Evolutionary conservation across 2,329 filamentous ascomycete species (phyloP).

Genomic region (Hypoxylon sp.): DNA sequence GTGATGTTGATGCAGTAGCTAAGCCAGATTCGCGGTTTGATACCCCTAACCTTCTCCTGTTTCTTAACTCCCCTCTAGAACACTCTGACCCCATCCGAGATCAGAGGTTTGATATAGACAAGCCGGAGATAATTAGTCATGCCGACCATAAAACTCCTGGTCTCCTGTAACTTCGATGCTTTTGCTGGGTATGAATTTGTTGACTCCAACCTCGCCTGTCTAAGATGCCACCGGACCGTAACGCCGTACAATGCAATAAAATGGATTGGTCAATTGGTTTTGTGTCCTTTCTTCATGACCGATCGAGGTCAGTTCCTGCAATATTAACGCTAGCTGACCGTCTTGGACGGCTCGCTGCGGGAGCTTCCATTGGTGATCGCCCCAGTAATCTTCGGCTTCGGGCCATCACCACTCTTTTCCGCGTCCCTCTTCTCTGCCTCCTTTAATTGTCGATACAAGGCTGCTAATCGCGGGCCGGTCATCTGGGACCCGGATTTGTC

Average conservation of each 20-base stretch:
- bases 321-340: constrained; percentile 42
- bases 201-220: constrained; percentile 50
- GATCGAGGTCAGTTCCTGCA: constrained; percentile 13
- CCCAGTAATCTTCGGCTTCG: constrained; percentile 48
- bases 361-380: constrained; percentile 48
- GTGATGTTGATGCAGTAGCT: constrained; percentile 12
- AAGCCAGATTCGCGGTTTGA: constrained; percentile 21
- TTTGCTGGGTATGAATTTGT: constrained; percentile 55
- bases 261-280: constrained; percentile 28
- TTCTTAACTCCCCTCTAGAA: constrained; percentile 27
- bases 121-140: constrained; percentile 41
- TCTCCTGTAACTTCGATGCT: constrained; percentile 54
- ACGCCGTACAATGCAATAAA: constrained; percentile 55
- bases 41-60: constrained; percentile 10
- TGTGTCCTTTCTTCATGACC: constrained; percentile 25
- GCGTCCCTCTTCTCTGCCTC: constrained; percentile 45
- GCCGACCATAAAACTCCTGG: constrained; percentile 49
- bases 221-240: constrained; percentile 51
- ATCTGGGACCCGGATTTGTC: constrained; percentile 49
- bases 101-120: constrained; percentile 38
- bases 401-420: constrained; percentile 47
- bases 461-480: constrained; percentile 54
- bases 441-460: constrained; percentile 54
- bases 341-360: constrained; percentile 49
- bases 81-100: constrained; percentile 22